Percentiles rank a stretch among this genome's conserved stretches.
phyloP scores from a whole-genome alignment of 805 yeast species.

The Dipodascus albidus region DNA sequence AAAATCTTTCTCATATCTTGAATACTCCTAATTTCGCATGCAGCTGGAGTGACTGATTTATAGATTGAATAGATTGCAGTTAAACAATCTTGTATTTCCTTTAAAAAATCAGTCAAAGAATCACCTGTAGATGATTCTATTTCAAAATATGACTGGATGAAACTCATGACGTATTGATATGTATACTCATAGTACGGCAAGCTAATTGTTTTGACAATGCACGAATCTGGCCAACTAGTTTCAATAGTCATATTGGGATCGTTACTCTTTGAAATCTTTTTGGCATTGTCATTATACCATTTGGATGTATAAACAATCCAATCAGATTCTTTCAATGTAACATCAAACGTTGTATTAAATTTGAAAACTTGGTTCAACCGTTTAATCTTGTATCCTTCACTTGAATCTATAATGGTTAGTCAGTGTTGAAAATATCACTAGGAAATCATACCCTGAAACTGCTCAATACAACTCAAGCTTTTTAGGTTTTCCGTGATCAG shows the following conservation, averaged over 20 bases:
- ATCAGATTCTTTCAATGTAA: neutral
- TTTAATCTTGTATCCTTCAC: neutral
- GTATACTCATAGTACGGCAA: neutral
- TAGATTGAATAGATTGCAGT: neutral
- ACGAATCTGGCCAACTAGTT: neutral
- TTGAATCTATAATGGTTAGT: neutral
- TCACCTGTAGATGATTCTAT: neutral
- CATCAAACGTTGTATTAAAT: neutral
- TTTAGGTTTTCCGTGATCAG: neutral
- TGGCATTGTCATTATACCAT: neutral
- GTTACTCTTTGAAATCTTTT: neutral
- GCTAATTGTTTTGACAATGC: neutral
- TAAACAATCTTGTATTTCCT: neutral
- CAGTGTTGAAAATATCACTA: neutral
- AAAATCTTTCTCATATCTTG: neutral
- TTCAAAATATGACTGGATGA: neutral
- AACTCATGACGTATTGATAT: neutral
- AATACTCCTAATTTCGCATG: neutral
- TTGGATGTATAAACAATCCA: neutral
- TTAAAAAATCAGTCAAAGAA: neutral
- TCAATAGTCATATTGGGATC: neutral
- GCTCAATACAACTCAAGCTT: neutral
- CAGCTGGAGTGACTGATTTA: neutral
- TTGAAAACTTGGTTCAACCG: neutral
- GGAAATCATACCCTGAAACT: neutral